Evolutionary conservation across 805 yeast genomes (phyloP), one percentile per base, ranked within the genome.

Genomic region (Wickerhamiella galacta): DNA sequence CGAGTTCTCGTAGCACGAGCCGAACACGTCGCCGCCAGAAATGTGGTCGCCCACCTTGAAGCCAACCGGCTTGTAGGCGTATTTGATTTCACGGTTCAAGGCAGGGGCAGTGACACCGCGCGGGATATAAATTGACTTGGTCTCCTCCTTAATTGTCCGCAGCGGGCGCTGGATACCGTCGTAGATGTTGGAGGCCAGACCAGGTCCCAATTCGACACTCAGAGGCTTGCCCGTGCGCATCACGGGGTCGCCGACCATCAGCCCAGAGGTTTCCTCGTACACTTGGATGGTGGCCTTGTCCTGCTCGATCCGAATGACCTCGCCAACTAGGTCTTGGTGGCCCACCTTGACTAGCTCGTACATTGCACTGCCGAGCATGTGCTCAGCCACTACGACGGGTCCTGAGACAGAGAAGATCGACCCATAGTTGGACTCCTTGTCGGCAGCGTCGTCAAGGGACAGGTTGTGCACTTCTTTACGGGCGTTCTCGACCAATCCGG

Each of bases 321-420:
- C 99, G 57, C 99, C 99, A 30, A 90, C 96, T 55, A 90, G 70
- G 57, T 70, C 81, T 48, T 81, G 93, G 58, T 90, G 96, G 47
- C 99, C 96, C 44, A 90, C 98, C 58, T 76, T 83, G 52, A 87
- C 99, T 60, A 90, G 69, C 58, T 90, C 99, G 69, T 90, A 87
- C 99, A 90, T 90, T 49, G 96, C 95, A 72, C 95, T 82, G 42
- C 99, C 99, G 61, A 85, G 80, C 96, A 90, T 83, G 64, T 90
- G 78, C 61, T 90, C 96, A 31, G 98, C 98, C 31, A 90, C 75
- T 34, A 90, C 78, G 48, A 90, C 99, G 18, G 98, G 96, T 51
- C 98, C 98, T 15, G 96, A 85, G 31, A 90, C 95, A 20, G 95
- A 82, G 63, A 73, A 85, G 49, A 90, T 79, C 45, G 57, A 46